Base-by-base conservation (phyloP, 148 eudicot species). In the Persicaria tinctoria region DNA sequence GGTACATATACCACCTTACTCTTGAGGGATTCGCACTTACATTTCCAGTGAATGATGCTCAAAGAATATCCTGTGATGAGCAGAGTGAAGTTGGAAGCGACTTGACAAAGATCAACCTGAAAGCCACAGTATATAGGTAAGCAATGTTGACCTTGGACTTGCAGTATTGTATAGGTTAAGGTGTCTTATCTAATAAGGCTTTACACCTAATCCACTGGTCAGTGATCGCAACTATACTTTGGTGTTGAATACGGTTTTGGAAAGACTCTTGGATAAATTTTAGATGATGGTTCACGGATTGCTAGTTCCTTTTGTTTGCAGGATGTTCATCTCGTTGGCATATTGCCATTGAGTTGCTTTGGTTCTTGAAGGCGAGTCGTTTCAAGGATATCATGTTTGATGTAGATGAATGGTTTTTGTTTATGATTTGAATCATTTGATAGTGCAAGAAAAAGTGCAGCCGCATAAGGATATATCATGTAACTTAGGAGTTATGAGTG, bases 1-100 rank as follows among this genome's bases (percentile, higher is more conserved):
- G 97, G 85, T 90, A 90, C 78, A 88, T 90, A 50, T 86, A 88
- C 75, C 85, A 88, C 78, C 89, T 87, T 63, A 90, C 97, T 71
- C 73, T 86, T 48, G 93, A 88, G 75, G 95, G 95, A 38, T 85
- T 84, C 79, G 97, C 95, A 47, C 90, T 92, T 73, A 83, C 80
- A 59, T 90, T 92, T 82, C 89, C 93, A 49, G 72, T 81, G 20
- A 87, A 80, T 41, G 56, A 72, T 75, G 72, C 38, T 6, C 78
- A 23, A 73, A 75, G 55, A 66, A 68, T 17, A 47, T 81, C 86
- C 23, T 54, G 76, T 70, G 63, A 71, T 70, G 76, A 83, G 78
- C 79, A 57, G 47, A 76, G 87, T 80, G 78, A 79, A 51, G 62
- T 59, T 8, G 86, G 84, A 66, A 73, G 85, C 69, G 95, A 90